Base-by-base conservation (phyloP, 164 flowering plant genomes). In the Magnolia sinica region DNA sequence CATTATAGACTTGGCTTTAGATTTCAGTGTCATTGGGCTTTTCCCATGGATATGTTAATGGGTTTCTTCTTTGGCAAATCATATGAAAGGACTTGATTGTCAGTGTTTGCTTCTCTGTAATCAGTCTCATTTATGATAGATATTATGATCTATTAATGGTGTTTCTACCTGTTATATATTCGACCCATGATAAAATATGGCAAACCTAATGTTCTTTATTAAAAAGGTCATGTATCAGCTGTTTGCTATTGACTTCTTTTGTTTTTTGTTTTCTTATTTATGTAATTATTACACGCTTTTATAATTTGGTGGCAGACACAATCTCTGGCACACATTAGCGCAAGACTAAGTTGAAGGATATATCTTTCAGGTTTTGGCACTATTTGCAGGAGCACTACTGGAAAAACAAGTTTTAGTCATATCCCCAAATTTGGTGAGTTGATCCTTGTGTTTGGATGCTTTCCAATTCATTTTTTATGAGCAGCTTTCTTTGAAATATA, bases 331-430 rank as follows among this genome's bases (percentile, higher is more conserved):
- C 31, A 11, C 18, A 72, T 72, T 20, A 19, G 23, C 8, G 16
- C n/a, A 2, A 55, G 74, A 68, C 27, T 77, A 72, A 70, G n/a
- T 63, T 50, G 11, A 6, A 27, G 81, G 51, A 3, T 73, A 59
- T 69, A 75, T 68, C 65, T 79, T 83, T 70, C 91, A 96, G 99
- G 79, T 96, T 77, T 79, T 96, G 84, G 85, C 94, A 23, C 79
- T 94, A 79, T 50, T 96, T 73, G 76, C 92, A 10, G 98, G 94
- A 71, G 97, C 86, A 2, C 76, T 96, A 63, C 84, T 96, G 79
- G 99, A 96, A 79, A 96, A 96, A 79, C 98, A 96, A 87, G 87
- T 96, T 31, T 87, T 94, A 7, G 83, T 96, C 14, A 83, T 88
- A 22, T 92, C 91, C 78, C 89, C 95, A 52, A 96, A 96, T 86